Evolutionary conservation across 495 filamentous ascomycete genomes (phyloP), one percentile per base, ranked within the genome.

Genomic region (Podospora bellae-mahoneyi): DNA sequence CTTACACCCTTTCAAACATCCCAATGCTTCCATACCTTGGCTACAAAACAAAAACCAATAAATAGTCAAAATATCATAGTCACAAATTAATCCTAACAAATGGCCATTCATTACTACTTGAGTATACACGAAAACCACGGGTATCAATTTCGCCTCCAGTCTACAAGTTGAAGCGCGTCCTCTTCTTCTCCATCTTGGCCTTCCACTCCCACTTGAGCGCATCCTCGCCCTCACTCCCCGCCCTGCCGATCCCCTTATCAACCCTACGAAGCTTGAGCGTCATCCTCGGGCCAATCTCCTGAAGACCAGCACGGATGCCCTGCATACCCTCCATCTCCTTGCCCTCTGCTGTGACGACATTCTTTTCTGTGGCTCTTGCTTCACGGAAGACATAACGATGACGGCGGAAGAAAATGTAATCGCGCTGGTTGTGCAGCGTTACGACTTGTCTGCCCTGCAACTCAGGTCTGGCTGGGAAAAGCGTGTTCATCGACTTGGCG

Each of bases 381-480:
- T 98, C 93, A 0, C 95, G 86, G 80, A 99, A 97, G 2, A 97
- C 85, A 73, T 99, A 99, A 32, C 95, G 84, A 76, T 97, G 93
- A 30, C 94, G 82, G 7, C 95, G 85, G 60, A 97, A 83, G 73
- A 99, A 99, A 70, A 97, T 92, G 78, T 96, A 99, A 78, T 99
- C 73, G 64, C 95, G 89, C 79, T 97, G 94, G 72, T 97, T 97
- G 76, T 97, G 94, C 59, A 97, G 74, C 5, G 94, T 97, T 34
- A 97, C 89, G 0, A 96, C 93, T 70, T 97, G 93, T 19, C 95
- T 81, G 5, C 94, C 94, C 28, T 85, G 81, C 2, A 97, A 79
- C 66, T 99, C 92, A 4, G 95, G 93, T 64, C 88, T 85, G 2
- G 89, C 83, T 0, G 94, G 94, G 81, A 95, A 97, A 54, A 97